Base-by-base conservation (phyloP, 257 asterid genomes). In the Nicotiana sylvestris region DNA sequence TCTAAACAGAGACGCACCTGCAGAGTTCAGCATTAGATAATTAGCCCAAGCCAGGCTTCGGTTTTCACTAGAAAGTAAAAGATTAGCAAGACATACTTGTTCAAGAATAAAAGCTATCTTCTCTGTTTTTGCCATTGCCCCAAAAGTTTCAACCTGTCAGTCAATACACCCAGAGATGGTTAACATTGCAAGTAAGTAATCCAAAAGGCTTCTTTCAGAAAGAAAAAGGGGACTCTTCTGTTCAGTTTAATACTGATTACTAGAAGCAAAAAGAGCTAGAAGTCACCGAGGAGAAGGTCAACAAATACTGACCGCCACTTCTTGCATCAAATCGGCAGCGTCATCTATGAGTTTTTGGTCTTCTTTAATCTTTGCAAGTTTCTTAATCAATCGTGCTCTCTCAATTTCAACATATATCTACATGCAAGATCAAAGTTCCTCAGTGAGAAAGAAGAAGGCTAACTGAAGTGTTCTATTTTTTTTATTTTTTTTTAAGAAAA, bases 71-170 rank as follows among this genome's bases (percentile, higher is more conserved):
- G 29, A 58, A 62, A 74, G 82, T 77, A 30, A 72, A 53, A 15
- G 53, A 69, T 55, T 68, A 18, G 81, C 32, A 76, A 51, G 74
- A 67, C 91, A 78, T 90, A 94, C 99, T 89, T 96, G 99, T 83
- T 94, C 98, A 53, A 96, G 98, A 85, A 96, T 94, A 87, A 96
- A 96, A 21, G 98, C 98, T 62, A 93, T 94, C 86, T 96, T 96
- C 90, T 96, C 99, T 66, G 99, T 94, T 90, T 96, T 93, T 1
- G 99, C 99, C 98, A 96, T 96, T 30, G 99, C 98, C 6, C 99
- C 98, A 89, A 96, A 96, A 11, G 99, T 94, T 84, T 96, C 98
- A 53, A 96, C 99, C 99, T 96, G 89, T 39, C 80, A 17, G 2
- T 29, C 64, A 30, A 76, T 21, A 51, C 53, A 81, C 46, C 80